Evolutionary conservation across 2,329 filamentous ascomycete genomes (phyloP).

Genomic region (Biscogniauxia marginata): DNA sequence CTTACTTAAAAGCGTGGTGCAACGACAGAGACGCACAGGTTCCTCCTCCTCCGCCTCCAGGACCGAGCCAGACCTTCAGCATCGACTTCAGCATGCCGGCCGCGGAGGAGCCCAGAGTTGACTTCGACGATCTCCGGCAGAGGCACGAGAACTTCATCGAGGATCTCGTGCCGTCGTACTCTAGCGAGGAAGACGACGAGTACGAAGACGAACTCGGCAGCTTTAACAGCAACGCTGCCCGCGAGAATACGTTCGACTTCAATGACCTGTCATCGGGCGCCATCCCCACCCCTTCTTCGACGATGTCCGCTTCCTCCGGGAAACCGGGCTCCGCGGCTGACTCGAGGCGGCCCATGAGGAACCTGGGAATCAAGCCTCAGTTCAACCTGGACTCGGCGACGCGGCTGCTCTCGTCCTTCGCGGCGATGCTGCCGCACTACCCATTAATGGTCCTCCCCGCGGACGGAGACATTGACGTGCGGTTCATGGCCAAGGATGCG

Average conservation of each 20-base stretch:
- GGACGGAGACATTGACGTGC: slow-evolving; percentile 39
- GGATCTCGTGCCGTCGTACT: slow-evolving; percentile 35
- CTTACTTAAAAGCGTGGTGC: not conserved
- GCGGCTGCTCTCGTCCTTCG: slow-evolving; percentile 44
- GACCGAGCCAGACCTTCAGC: slow-evolving; percentile 50
- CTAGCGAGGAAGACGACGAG: slow-evolving; percentile 19
- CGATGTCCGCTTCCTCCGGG: slow-evolving; percentile 16
- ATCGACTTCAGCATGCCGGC: slow-evolving; percentile 50
- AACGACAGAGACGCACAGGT: slow-evolving; percentile 19
- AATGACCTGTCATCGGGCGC: slow-evolving; percentile 26
- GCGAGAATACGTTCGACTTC: slow-evolving; percentile 25
- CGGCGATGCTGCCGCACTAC: slow-evolving; percentile 38
- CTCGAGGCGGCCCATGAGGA: slow-evolving; percentile 33
- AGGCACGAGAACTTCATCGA: slow-evolving; percentile 44
- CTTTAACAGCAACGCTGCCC: slow-evolving; percentile 5
- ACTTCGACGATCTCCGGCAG: slow-evolving; percentile 43
- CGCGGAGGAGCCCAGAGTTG: slow-evolving; percentile 37
- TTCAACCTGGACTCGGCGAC: slow-evolving; percentile 56
- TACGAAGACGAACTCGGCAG: slow-evolving; percentile 7
- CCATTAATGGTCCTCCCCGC: slow-evolving; percentile 42
- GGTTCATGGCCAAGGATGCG: slow-evolving; percentile 41
- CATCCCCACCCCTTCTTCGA: slow-evolving; percentile 25
- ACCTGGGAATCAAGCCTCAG: slow-evolving; percentile 46
- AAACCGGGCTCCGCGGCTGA: not conserved
- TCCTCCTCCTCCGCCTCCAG: slow-evolving; percentile 36